Evolutionary conservation across 2,329 filamentous ascomycete genomes (phyloP).

Genomic region (Penicillium sp.): DNA sequence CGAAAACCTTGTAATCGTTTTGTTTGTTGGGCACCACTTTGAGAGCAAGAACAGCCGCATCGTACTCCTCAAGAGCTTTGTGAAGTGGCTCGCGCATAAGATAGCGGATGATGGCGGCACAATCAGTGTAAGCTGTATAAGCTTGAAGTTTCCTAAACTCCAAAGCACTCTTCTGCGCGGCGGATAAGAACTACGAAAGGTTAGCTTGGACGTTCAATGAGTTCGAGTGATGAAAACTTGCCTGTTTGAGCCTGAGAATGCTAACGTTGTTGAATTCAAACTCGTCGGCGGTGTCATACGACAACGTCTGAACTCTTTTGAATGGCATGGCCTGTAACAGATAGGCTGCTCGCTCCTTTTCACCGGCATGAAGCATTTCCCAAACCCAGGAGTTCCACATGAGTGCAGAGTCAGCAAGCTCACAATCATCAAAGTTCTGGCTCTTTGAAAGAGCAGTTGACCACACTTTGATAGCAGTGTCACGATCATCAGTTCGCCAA

Average conservation of each 20-base stretch:
- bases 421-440: conserved; percentile 37
- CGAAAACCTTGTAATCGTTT: conserved; percentile 31
- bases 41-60: conserved; percentile 46
- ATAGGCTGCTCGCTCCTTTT: conserved; percentile 38
- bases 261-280: conserved; percentile 31
- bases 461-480: conserved; percentile 64
- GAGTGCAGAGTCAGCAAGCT: conserved; percentile 41
- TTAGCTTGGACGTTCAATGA: conserved; percentile 43
- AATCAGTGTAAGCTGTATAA: conserved; percentile 60
- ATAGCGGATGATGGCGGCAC: conserved; percentile 66
- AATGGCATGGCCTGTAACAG: conserved; percentile 44
- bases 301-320: conserved; percentile 34
- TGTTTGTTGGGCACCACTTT: conserved; percentile 43
- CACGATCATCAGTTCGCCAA: conserved; percentile 55
- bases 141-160: conserved; percentile 50
- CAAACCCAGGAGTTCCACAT: conserved; percentile 66
- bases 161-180: conserved; percentile 57
- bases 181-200: conserved; percentile 54
- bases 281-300: conserved; percentile 17
- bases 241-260: conserved; percentile 40
- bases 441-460: conserved; percentile 64
- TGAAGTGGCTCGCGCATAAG: conserved; percentile 48
- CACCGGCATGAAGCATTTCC: conserved; percentile 57
- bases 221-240: conserved; percentile 29
- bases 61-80: conserved; percentile 41